A percentile compares a stretch with the other conserved stretches of the same genome.
Evolutionary conservation across 768 basidiomycete species (phyloP).

Genomic region (Asterophora parasitica): DNA sequence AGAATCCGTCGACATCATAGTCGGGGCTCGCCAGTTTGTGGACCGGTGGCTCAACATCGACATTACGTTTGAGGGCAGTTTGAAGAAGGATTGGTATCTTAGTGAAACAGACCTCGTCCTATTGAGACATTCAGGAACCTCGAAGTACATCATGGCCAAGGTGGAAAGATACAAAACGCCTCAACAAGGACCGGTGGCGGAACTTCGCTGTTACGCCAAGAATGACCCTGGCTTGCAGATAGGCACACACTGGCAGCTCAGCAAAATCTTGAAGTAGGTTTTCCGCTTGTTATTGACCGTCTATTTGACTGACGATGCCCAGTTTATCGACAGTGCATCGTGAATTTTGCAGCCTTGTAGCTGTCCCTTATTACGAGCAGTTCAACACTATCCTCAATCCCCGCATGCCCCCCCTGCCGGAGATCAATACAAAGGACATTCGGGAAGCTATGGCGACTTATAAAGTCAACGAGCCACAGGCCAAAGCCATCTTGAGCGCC

Average conservation of each 20-base stretch:
- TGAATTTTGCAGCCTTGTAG: constrained; percentile 85
- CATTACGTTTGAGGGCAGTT: constrained; percentile 48
- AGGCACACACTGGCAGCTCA: constrained; percentile 65
- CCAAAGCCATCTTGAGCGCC: constrained; percentile 77
- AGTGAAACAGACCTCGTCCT: constrained; percentile 85
- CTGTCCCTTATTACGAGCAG: constrained; percentile 79
- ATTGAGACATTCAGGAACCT: constrained; percentile 52
- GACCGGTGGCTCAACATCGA: constrained; percentile 86
- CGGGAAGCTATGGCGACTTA: constrained; percentile 62
- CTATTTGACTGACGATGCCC: constrained; percentile 5
- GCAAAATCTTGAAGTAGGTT: constrained; percentile 77
- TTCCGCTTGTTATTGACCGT: background rate
- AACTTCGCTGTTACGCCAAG: constrained; percentile 50
- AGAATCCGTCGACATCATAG: constrained; percentile 53
- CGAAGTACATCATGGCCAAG: constrained; percentile 67
- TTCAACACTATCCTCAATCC: constrained; percentile 68
- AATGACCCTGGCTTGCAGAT: constrained; percentile 60
- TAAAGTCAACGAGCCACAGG: constrained; percentile 90
- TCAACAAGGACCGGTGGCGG: constrained; percentile 51
- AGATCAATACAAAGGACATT: constrained; percentile 48
- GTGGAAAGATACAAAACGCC: constrained; percentile 32
- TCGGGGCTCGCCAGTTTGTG: constrained; percentile 64
- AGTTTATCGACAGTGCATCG: constrained; percentile 90
- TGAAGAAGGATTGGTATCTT: constrained; percentile 70
- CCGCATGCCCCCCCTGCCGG: constrained; percentile 42